Percentiles rank a stretch among this genome's conserved stretches.
These are phyloP conservation scores for Adansonia digitata DNA, from an alignment of 345 rosid genomes.

Conservation along the genomic window DNA sequence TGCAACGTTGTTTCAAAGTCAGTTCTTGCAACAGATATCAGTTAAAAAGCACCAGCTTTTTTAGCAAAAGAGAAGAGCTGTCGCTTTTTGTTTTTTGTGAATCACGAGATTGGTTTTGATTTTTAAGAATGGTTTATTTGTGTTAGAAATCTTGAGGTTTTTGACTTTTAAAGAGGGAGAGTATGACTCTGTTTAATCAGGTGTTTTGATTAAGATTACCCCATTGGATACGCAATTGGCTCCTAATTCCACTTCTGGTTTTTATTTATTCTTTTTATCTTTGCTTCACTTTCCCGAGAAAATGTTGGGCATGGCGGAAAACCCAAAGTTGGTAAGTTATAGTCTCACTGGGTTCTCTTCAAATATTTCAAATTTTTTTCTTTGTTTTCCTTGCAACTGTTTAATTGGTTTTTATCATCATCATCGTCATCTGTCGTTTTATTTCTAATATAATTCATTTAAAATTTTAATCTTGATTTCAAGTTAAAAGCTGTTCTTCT, in stretches of 20 bases:
- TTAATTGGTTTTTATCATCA: conserved; percentile 18
- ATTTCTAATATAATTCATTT: background rate
- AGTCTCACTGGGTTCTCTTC: conserved; percentile 16
- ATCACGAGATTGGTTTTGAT: conserved; percentile 13
- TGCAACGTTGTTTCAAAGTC: too few relatives aligned
- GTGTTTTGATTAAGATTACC: conserved; percentile 12
- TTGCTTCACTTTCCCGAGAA: conserved; percentile 16
- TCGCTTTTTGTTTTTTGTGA: conserved; percentile 10
- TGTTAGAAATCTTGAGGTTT: background rate
- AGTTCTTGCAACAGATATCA: too few relatives aligned
- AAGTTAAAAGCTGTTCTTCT: background rate
- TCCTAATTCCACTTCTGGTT: background rate
- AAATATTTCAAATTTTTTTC: background rate
- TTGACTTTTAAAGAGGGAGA: conserved; percentile 22
- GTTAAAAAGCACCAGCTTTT: too few relatives aligned
- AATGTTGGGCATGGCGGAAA: conserved; percentile 45
- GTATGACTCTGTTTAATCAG: conserved; percentile 13
- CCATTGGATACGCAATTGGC: conserved; percentile 24
- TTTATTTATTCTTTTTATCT: background rate
- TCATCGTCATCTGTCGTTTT: too few relatives aligned
- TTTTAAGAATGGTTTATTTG: background rate
- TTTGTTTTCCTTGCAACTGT: conserved; percentile 11
- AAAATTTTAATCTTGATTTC: background rate
- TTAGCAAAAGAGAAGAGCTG: too few relatives aligned
- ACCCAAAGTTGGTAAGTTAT: conserved; percentile 55